Evolutionary conservation across 768 basidiomycete species (phyloP), one percentile per base, ranked within the genome.

Genomic region (Macrocybe gigantea): DNA sequence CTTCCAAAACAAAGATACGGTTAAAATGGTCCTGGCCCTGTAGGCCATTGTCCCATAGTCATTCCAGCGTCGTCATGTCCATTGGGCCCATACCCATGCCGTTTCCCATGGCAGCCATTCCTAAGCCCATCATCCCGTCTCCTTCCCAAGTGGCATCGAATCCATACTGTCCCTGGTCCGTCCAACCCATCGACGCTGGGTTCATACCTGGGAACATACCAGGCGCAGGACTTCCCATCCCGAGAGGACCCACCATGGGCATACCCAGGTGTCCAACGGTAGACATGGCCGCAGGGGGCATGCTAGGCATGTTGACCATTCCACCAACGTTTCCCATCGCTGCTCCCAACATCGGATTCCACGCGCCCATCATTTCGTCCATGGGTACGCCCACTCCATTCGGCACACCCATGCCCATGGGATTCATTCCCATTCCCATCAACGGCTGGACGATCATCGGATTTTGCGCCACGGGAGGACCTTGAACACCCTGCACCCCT

Each of bases 1-100:
- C 22, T 22, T 4, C 22, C 22, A 1, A 22, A 4, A 22, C 22
- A 4, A 22, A 22, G 1, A 11, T 38, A 44, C 3, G 43, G 11
- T 15, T 6, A 35, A 42, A 50, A 58, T 49, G 52, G 32, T 31
- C 53, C 45, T 14, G 50, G 30, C 11, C 59, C 55, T n/a, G 53
- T 33, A 33, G 55, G 50, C 59, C 59, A 58, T 33, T 55, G 58
- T 55, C 68, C 73, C 58, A 72, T 69, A 58, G 65, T 65, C 69
- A 78, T 78, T 7, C 70, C 72, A 5, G 69, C 66, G 66, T 64
- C 59, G 41, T 9, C 56, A 62, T 53, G 32, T 53, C 56, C 42
- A 59, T 66, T 57, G 67, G 60, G 14, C 64, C 65, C 66, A 74
- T 70, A 33, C 68, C 68, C 67, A 77, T 70, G 38, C 65, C 68